Percentiles rank a stretch among this genome's conserved stretches.
phyloP scores from a whole-genome alignment of 257 asterid species.

The Gentiana straminea region DNA sequence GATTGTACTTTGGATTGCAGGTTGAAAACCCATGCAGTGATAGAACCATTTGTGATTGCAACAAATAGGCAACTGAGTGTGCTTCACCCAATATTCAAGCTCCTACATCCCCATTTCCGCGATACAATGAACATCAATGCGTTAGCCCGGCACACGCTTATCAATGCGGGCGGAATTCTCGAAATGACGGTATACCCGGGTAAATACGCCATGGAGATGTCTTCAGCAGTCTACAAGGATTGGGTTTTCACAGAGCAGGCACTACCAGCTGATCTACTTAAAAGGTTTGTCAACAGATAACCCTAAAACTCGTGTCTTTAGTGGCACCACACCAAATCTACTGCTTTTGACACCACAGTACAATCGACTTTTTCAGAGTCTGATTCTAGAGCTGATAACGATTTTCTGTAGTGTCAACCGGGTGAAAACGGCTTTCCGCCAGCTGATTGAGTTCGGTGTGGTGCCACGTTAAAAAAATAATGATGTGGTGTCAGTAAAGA shows the following conservation, averaged over 20 bases:
- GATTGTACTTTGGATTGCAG: conserved; percentile 27
- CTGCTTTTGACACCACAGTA: no score
- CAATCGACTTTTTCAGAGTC: background rate
- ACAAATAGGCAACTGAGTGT: conserved; percentile 60
- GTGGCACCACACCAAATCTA: no score
- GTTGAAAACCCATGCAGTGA: conserved; percentile 89
- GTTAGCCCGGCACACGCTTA: conserved; percentile 70
- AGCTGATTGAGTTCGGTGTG: no score
- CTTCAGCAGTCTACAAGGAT: conserved; percentile 41
- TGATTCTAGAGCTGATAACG: background rate
- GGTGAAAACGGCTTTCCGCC: no score
- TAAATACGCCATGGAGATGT: conserved; percentile 73
- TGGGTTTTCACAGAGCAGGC: conserved; percentile 84
- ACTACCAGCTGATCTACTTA: conserved; percentile 71
- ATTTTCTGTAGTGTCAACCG: no score
- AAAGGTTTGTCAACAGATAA: conserved; percentile 32
- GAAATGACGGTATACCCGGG: conserved; percentile 76
- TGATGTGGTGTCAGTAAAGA: no score
- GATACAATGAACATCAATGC: conserved; percentile 87
- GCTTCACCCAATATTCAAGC: conserved; percentile 81
- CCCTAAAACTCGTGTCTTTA: no score
- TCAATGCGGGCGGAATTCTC: conserved; percentile 74
- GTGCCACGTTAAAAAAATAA: no score
- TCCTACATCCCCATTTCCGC: conserved; percentile 83
- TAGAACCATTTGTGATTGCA: conserved; percentile 88